Percentiles rank a stretch among this genome's conserved stretches.
Evolutionary conservation across 2,329 filamentous ascomycete genomes (phyloP).

Genomic region (Fusarium cicatricum): DNA sequence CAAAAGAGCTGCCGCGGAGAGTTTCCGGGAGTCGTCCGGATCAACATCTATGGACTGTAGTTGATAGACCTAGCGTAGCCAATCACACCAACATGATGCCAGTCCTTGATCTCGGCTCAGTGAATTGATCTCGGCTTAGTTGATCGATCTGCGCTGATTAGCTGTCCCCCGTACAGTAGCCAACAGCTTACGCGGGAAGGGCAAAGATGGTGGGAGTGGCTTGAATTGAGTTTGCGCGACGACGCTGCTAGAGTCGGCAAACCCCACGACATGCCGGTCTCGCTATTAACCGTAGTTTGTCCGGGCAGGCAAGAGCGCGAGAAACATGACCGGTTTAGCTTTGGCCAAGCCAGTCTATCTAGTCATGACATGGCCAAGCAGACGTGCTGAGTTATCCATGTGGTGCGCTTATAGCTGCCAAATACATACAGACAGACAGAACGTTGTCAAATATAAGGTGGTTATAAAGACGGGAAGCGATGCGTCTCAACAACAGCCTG

Average conservation of each 20-base stretch:
- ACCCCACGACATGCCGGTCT: not conserved
- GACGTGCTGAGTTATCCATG: too few relatives aligned
- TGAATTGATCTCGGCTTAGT: not conserved
- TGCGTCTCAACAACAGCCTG: too few relatives aligned
- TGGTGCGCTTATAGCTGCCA: too few relatives aligned
- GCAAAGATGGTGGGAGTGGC: constrained; percentile 1
- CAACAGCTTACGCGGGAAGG: not conserved
- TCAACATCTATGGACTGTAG: not conserved
- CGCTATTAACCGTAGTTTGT: not conserved
- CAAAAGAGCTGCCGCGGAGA: not conserved
- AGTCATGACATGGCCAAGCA: too few relatives aligned
- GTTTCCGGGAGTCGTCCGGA: not conserved
- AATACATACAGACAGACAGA: too few relatives aligned
- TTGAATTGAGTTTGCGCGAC: constrained; percentile 9
- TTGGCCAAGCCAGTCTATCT: not conserved
- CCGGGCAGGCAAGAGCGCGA: not conserved
- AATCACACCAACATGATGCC: not conserved
- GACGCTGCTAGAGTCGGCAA: constrained; percentile 1
- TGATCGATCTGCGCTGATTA: not conserved
- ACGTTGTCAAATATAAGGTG: too few relatives aligned
- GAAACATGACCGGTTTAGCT: not conserved
- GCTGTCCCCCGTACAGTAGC: not conserved
- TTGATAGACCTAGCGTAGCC: not conserved
- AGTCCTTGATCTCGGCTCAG: constrained; percentile 4
- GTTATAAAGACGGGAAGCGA: too few relatives aligned